phyloP scores from a whole-genome alignment of 2,329 filamentous ascomycete genomes.

The Trichoderma sp. region DNA sequence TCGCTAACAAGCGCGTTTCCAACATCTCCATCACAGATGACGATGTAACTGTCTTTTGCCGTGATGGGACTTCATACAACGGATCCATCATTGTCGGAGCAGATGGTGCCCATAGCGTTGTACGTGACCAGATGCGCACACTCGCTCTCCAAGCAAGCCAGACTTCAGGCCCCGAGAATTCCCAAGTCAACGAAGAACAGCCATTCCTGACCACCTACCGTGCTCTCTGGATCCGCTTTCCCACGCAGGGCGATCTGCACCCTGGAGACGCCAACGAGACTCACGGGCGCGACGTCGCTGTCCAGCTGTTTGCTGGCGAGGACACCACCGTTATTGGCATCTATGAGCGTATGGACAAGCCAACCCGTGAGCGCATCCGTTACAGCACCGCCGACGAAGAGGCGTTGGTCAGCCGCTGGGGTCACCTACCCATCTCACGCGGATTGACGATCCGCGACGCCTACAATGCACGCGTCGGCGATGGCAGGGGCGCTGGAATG shows the following conservation, averaged over 20 bases:
- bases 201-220: background rate
- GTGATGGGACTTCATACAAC: background rate
- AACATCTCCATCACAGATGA: background rate
- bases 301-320: background rate
- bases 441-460: background rate
- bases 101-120: background rate
- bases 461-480: background rate
- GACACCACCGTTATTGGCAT: background rate
- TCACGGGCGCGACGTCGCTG: background rate
- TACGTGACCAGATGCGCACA: background rate
- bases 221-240: background rate
- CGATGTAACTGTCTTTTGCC: background rate
- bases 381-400: background rate
- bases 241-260: background rate
- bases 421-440: background rate
- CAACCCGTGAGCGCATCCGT: background rate
- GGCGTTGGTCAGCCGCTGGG: background rate
- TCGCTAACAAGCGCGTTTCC: background rate
- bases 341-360: background rate
- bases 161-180: background rate
- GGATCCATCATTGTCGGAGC: background rate
- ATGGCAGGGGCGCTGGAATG: conserved; percentile 23
- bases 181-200: background rate
- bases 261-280: background rate
- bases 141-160: background rate